Evolutionary conservation across 768 basidiomycete species (phyloP).

Genomic region (Obba rivulosa): DNA sequence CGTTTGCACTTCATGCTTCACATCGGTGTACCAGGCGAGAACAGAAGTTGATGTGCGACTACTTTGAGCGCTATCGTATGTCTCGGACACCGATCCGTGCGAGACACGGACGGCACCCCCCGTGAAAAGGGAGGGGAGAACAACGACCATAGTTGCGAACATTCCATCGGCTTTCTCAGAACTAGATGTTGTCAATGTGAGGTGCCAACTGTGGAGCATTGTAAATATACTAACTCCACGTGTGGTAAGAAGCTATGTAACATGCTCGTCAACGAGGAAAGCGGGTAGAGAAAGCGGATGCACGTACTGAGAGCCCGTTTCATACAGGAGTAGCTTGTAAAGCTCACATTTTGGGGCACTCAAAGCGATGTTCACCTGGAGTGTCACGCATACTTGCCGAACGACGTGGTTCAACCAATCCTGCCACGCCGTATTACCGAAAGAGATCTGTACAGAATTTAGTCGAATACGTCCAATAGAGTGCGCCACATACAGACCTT

Average conservation of each 20-base stretch:
- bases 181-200: constrained; percentile 19
- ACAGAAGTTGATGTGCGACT: constrained; percentile 32
- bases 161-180: constrained; percentile 43
- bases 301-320: constrained; percentile 44
- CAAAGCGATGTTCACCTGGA: constrained; percentile 30
- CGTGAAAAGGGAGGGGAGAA: constrained; percentile 40
- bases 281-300: too few relatives aligned
- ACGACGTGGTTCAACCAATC: constrained; percentile 28
- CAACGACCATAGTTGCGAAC: constrained; percentile 46
- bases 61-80: constrained; percentile 30
- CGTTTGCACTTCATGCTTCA: constrained; percentile 44
- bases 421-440: constrained; percentile 38
- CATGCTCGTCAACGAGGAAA: too few relatives aligned
- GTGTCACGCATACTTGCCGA: constrained; percentile 25
- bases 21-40: constrained; percentile 51
- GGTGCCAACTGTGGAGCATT: background rate
- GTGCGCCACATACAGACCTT: constrained; percentile 10
- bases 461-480: background rate
- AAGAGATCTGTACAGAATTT: constrained; percentile 23
- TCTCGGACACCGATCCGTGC: constrained; percentile 27
- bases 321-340: constrained; percentile 44
- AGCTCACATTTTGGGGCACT: constrained; percentile 32
- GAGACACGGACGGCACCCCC: constrained; percentile 43
- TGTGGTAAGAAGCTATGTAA: constrained; percentile 40
- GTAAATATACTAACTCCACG: constrained; percentile 34